Evolutionary conservation across 169 alveolate genomes (phyloP).

Genomic region (Eimeria tenella): DNA sequence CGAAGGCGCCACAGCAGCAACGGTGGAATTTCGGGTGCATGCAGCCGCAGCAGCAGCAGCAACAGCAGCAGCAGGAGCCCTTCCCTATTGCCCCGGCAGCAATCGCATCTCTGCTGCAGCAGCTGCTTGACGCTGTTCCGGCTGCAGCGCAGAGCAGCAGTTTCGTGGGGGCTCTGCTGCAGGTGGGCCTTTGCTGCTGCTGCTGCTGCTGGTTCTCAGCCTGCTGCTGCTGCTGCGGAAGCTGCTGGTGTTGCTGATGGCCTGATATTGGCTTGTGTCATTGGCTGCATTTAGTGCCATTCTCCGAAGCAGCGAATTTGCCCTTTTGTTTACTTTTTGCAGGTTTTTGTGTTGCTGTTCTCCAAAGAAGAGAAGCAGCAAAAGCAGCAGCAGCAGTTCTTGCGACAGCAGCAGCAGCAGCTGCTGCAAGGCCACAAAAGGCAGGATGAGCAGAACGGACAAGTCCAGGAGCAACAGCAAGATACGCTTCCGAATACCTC

Average conservation of each 20-base stretch:
- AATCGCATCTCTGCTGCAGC: conserved; percentile 42
- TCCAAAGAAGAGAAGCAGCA: conserved; percentile 7
- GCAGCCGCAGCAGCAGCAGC: conserved; percentile 47
- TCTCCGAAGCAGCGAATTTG: no score
- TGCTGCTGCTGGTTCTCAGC: conserved; percentile 11
- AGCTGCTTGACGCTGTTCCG: conserved; percentile 46
- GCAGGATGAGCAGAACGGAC: conserved; percentile 13
- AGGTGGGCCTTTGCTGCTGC: background rate
- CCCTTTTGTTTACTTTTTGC: background rate
- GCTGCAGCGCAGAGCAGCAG: conserved; percentile 57
- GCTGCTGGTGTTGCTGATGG: background rate
- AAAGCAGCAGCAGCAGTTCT: background rate
- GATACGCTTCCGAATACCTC: background rate
- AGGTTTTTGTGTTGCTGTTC: conserved; percentile 15
- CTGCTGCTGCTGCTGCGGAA: background rate
- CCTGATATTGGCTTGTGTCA: background rate
- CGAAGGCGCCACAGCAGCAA: conserved; percentile 24
- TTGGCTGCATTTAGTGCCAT: background rate
- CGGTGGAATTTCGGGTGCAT: conserved; percentile 28
- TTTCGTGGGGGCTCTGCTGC: conserved; percentile 17
- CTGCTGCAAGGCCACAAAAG: background rate
- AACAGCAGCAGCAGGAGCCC: background rate
- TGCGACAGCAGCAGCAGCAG: background rate
- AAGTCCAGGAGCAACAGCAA: background rate
- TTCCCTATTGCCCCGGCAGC: background rate